These are phyloP conservation scores for Triticum turgidum DNA, from an alignment of 176 grass and related monocot species.

Conservation along the genomic window DNA sequence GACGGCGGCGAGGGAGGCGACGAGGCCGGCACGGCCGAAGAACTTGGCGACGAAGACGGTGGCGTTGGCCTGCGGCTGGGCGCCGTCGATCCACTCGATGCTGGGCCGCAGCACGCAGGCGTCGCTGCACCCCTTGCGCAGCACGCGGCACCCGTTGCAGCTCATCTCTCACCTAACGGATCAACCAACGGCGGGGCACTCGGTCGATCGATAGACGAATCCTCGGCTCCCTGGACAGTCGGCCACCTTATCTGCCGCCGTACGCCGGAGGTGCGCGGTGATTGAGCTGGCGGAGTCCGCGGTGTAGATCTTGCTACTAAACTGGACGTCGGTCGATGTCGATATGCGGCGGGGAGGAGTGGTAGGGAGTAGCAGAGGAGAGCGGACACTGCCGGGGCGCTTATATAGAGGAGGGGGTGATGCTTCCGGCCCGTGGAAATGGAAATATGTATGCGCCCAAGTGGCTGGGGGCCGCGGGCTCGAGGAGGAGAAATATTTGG, in stretches of 20 bases:
- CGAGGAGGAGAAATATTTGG: slow-evolving; percentile 5
- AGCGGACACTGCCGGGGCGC: neutral
- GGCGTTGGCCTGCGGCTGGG: slow-evolving; percentile 71
- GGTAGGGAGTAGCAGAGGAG: neutral
- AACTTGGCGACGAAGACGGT: slow-evolving; percentile 95
- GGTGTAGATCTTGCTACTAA: neutral
- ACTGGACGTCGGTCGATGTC: neutral
- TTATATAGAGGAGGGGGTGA: neutral
- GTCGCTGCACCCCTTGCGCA: slow-evolving; percentile 89
- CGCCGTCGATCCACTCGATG: slow-evolving; percentile 80
- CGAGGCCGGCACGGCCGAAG: slow-evolving; percentile 89
- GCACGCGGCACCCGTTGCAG: slow-evolving; percentile 82
- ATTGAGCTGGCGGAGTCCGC: neutral
- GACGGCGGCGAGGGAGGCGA: slow-evolving; percentile 66
- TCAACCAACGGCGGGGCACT: too few relatives aligned
- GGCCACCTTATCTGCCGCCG: neutral
- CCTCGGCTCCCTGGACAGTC: too few relatives aligned
- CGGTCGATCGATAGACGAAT: too few relatives aligned
- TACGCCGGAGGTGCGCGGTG: neutral
- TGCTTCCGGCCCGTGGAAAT: neutral
- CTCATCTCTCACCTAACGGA: slow-evolving; percentile 43
- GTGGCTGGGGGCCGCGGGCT: slow-evolving; percentile 14
- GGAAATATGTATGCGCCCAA: neutral
- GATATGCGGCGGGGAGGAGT: neutral
- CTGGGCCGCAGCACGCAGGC: slow-evolving; percentile 67